Evolutionary conservation across 2,329 filamentous ascomycete species (phyloP).

Genomic region (Xylariaceae sp.): DNA sequence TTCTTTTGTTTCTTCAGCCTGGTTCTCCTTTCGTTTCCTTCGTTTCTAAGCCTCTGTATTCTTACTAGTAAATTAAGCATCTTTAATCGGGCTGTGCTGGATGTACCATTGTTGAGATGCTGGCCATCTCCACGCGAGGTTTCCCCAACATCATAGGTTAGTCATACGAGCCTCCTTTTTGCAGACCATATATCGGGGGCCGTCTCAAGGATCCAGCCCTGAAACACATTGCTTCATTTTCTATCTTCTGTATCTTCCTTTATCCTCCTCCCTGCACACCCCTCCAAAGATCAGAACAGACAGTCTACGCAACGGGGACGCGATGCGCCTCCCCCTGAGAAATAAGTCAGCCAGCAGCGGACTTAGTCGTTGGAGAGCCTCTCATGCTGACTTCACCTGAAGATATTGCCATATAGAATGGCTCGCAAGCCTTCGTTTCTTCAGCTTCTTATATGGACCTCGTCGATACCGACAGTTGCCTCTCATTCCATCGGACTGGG

Average conservation of each 20-base stretch:
- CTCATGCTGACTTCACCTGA: conserved; percentile 36
- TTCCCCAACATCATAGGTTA: conserved; percentile 43
- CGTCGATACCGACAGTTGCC: conserved; percentile 34
- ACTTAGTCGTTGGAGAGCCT: conserved; percentile 24
- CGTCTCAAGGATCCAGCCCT: conserved; percentile 26
- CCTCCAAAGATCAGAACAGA: conserved; percentile 24
- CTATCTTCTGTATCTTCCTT: conserved; percentile 17
- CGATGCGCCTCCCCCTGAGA: conserved; percentile 32
- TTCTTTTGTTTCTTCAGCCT: conserved; percentile 18
- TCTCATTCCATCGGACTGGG: conserved; percentile 34
- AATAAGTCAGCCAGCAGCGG: conserved; percentile 26
- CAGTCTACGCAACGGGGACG: conserved; percentile 28
- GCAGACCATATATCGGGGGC: conserved; percentile 34
- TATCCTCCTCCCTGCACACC: conserved; percentile 17
- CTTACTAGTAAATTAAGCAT: conserved; percentile 36
- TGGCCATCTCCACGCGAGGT: conserved; percentile 40
- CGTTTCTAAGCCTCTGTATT: conserved; percentile 37
- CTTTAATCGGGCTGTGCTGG: conserved; percentile 39
- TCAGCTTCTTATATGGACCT: conserved; percentile 40
- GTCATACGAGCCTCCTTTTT: conserved; percentile 32
- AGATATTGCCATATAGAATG: conserved; percentile 43
- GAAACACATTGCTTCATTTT: conserved; percentile 31
- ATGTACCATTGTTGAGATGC: conserved; percentile 44
- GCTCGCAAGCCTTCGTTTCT: conserved; percentile 38
- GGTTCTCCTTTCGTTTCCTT: conserved; percentile 25